phyloP scores from a whole-genome alignment of 1,284 basidiomycete species.

The Melampsora medusae region DNA sequence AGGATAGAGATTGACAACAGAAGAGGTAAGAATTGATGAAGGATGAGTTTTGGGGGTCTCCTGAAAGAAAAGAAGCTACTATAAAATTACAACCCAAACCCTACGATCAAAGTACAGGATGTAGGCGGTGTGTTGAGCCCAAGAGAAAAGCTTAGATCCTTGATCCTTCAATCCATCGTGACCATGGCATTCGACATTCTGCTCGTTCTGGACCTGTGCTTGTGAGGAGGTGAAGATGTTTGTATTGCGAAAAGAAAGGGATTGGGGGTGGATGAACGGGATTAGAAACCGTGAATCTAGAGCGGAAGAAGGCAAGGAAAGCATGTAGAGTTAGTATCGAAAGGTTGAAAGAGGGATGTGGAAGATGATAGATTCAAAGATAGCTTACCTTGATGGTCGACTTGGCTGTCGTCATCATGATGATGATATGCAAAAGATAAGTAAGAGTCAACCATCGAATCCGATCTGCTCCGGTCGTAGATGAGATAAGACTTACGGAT shows the following conservation, averaged over 20 bases:
- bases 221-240: slow-evolving; percentile 15
- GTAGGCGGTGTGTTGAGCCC: neutral
- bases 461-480: neutral
- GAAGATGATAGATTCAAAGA: neutral
- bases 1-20: neutral
- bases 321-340: neutral
- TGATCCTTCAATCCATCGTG: neutral
- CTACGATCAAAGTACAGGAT: neutral
- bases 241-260: slow-evolving; percentile 36
- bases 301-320: neutral
- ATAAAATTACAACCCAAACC: neutral
- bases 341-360: neutral
- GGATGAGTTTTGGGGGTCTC: no score
- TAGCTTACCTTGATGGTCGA: slow-evolving; percentile 38
- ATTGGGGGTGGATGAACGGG: slow-evolving; percentile 28
- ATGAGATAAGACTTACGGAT: slow-evolving; percentile 45
- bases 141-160: neutral
- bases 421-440: neutral
- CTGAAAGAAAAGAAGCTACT: neutral
- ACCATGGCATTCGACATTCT: slow-evolving; percentile 40
- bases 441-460: neutral
- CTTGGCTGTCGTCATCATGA: slow-evolving; percentile 8
- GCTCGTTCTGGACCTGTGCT: slow-evolving; percentile 35
- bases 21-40: no score
- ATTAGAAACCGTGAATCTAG: slow-evolving; percentile 44